Evolutionary conservation across 805 yeast species (phyloP), one percentile per base, ranked within the genome.

Genomic region (Cyberlindnera misumaiensis): DNA sequence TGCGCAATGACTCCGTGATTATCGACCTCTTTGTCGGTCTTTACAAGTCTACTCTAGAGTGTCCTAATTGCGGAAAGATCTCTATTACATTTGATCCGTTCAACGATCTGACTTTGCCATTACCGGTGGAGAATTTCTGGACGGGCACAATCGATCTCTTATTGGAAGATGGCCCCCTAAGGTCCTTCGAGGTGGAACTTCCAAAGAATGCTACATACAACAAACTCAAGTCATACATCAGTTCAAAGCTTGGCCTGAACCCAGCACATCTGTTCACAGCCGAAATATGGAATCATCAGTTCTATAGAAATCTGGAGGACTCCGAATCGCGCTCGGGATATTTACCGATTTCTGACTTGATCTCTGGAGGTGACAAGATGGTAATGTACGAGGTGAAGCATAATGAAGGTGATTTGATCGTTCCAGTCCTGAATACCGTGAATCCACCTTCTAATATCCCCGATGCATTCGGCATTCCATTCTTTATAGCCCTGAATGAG

Each of bases 1-100:
- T 70, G 49, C 69, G 97, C 48, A 90, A 90, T 55, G 90, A 88
- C 56, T 88, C 97, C 0, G 70, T 85, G 1, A 76, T 90, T 15
- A 72, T 78, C 18, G 97, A 93, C 55, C 64, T 93, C 29, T 93
- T 90, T 65, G 83, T 89, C 9, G 97, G 97, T 0, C 55, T 87
- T 52, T 93, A 90, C 58, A 85, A 89, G 59, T 87, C 96, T 2
- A 88, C 96, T 0, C 66, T 93, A 39, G 71, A 82, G 11, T 90
- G 98, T 55, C 97, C 97, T 0, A 78, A 63, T 8, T 93, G 98
- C 60, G 56, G 70, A 14, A 81, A 81, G 49, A 73, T 84, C 7
- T 82, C 94, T 20, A 72, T 90, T 18, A 89, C 97, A 0, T 93
- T 89, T 62, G 98, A 90, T 58, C 97, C 98, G 0, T 90, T 78